Percentiles rank a stretch among this genome's conserved stretches.
These are phyloP conservation scores for Amoeboradix gromovi DNA, from an alignment of 371 early-diverging fungal genomes.

Conservation along the genomic window DNA sequence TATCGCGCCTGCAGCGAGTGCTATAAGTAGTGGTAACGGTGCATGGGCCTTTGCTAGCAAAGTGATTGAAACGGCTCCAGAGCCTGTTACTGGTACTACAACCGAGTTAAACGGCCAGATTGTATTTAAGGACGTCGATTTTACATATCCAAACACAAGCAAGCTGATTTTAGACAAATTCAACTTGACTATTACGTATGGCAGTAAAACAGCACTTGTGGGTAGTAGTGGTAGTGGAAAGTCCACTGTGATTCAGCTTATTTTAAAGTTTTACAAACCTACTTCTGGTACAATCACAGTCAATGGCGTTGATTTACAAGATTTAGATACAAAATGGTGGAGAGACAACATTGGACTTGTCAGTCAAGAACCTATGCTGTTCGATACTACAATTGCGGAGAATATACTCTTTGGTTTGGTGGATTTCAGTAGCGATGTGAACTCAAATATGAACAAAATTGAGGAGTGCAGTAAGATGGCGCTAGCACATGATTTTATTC, in stretches of 20 bases:
- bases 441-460: conserved; percentile 19
- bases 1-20: conserved; percentile 27
- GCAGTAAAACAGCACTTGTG: conserved; percentile 55
- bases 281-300: conserved; percentile 34
- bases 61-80: conserved; percentile 30
- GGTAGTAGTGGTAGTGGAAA: conserved; percentile 51
- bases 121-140: conserved; percentile 22
- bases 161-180: conserved; percentile 43
- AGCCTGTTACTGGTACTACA: conserved; percentile 10
- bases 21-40: conserved; percentile 9
- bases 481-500: conserved; percentile 37
- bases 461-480: conserved; percentile 25
- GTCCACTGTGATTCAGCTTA: conserved; percentile 40
- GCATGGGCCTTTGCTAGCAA: conserved; percentile 8
- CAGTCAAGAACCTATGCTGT: conserved; percentile 57
- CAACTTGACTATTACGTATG: conserved; percentile 31
- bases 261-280: conserved; percentile 64
- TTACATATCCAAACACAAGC: conserved; percentile 58
- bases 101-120: conserved; percentile 9
- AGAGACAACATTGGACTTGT: conserved; percentile 8
- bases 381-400: conserved; percentile 40
- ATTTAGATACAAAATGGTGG: neutral
- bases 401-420: conserved; percentile 37
- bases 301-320: conserved; percentile 24
- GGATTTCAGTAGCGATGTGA: conserved; percentile 12